Evolutionary conservation across 768 basidiomycete species (phyloP).

Genomic region (Tricholoma flavovirens): DNA sequence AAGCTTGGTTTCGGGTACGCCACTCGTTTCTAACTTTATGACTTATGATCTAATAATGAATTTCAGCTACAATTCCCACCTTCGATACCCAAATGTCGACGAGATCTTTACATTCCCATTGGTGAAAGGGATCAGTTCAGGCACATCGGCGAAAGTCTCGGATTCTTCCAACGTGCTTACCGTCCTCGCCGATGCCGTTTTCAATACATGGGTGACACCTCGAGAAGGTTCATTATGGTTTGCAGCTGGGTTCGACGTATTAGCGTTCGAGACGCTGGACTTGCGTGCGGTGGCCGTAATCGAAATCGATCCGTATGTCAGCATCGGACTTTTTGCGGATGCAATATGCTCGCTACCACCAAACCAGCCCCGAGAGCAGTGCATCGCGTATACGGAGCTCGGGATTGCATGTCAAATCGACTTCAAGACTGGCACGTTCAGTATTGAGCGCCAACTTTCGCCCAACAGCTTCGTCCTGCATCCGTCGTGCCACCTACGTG

Average conservation of each 20-base stretch:
- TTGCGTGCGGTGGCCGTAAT: conserved; percentile 1
- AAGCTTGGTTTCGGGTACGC: background rate
- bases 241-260: background rate
- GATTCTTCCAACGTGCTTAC: background rate
- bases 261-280: conserved; percentile 1
- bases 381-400: background rate
- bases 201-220: background rate
- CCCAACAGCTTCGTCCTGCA: background rate
- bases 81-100: conserved; percentile 1
- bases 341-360: background rate
- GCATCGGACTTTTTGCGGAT: conserved; percentile 1
- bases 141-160: no score
- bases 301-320: background rate
- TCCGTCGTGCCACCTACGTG: conserved; percentile 1
- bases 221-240: conserved; percentile 1
- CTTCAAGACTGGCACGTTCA: background rate
- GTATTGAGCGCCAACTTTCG: background rate
- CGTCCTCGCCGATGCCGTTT: background rate
- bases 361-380: background rate
- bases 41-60: no score
- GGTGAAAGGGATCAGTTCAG: background rate
- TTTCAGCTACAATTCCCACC: conserved; percentile 2
- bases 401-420: background rate
- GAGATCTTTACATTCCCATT: background rate
- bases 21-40: background rate